These are phyloP conservation scores for Magnusiomyces sp. DNA, from an alignment of 1,139 yeast species.

Conservation along the genomic window DNA sequence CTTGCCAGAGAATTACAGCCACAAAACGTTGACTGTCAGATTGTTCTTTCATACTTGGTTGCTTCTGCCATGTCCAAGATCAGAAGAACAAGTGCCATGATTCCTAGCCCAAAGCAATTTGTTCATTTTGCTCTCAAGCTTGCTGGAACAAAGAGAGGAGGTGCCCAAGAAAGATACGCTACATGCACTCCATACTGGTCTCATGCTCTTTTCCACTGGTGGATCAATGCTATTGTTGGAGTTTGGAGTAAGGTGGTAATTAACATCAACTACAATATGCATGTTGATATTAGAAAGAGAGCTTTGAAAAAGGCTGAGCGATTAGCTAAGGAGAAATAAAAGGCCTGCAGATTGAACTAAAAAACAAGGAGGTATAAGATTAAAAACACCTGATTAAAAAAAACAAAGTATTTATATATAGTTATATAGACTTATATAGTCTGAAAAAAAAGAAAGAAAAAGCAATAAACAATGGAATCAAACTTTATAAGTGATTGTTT, in stretches of 20 bases:
- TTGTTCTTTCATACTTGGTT: slow-evolving; percentile 82
- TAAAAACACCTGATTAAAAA: no score
- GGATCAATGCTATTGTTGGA: slow-evolving; percentile 70
- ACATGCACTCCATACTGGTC: slow-evolving; percentile 90
- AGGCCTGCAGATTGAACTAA: no score
- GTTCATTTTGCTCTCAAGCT: slow-evolving; percentile 58
- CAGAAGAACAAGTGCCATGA: slow-evolving; percentile 59
- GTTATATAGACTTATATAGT: no score
- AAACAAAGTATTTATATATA: no score
- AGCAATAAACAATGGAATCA: no score
- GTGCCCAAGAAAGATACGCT: slow-evolving; percentile 85
- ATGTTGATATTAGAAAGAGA: slow-evolving; percentile 65
- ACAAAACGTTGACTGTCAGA: slow-evolving; percentile 71
- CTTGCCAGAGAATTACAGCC: slow-evolving; percentile 76
- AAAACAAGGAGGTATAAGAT: no score
- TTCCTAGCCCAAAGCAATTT: slow-evolving; percentile 77
- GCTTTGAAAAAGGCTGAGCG: slow-evolving; percentile 71
- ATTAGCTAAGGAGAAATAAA: slow-evolving; percentile 8
- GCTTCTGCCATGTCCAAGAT: slow-evolving; percentile 95
- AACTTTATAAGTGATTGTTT: no score
- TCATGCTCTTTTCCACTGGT: slow-evolving; percentile 89
- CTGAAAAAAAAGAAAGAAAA: background rate
- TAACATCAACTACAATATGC: slow-evolving; percentile 62
- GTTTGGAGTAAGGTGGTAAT: slow-evolving; percentile 68
- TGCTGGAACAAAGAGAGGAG: slow-evolving; percentile 69